These are phyloP conservation scores for Syzygium malaccense DNA, from an alignment of 441 rosid genomes.

Conservation along the genomic window DNA sequence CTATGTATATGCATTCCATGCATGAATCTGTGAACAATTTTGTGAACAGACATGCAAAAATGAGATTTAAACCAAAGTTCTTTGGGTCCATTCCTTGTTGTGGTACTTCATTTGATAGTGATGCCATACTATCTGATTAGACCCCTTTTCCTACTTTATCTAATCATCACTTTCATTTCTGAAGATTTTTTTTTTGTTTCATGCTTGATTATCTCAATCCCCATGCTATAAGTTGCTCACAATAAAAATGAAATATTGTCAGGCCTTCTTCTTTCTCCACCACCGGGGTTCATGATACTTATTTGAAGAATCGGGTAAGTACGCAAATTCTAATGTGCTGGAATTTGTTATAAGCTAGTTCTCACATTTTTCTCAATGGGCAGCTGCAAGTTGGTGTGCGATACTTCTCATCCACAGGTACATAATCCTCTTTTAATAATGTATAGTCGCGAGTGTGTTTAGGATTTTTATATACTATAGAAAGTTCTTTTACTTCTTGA, in stretches of 20 bases:
- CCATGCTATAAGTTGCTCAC: not conserved
- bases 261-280: conserved; percentile 41
- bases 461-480: not conserved
- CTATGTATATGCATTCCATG: not conserved
- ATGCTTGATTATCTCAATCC: not conserved
- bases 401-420: conserved; percentile 73
- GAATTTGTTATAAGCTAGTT: not conserved
- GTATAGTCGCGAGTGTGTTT: not conserved
- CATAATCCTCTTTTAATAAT: conserved; percentile 7
- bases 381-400: conserved; percentile 60
- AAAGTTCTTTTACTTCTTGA: not conserved
- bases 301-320: conserved; percentile 46
- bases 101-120: not conserved
- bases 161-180: not conserved
- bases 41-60: not conserved
- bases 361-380: conserved; percentile 22
- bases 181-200: not conserved
- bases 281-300: conserved; percentile 26
- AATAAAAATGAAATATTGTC: not conserved
- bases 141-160: not conserved
- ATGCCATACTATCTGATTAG: not conserved
- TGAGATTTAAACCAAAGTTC: not conserved
- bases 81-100: not conserved
- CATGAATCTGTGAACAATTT: not conserved
- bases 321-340: not conserved